A percentile compares a stretch with the other conserved stretches of the same genome.
Evolutionary conservation across 1,139 yeast genomes (phyloP).

Genomic region (Sugiyamaella novakii): DNA sequence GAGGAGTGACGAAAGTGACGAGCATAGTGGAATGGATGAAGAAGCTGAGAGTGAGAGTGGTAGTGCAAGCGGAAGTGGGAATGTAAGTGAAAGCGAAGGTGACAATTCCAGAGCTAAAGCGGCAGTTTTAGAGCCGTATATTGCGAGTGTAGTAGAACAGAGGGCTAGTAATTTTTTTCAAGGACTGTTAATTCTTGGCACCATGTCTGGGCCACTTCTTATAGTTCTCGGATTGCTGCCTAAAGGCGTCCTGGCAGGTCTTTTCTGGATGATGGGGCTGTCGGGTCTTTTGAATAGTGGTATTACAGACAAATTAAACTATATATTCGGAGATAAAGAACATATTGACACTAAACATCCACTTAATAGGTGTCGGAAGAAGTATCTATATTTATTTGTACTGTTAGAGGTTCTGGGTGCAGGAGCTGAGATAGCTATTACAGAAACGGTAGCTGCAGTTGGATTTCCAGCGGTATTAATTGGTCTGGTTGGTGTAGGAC

Average conservation of each 20-base stretch:
- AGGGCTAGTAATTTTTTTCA: conserved; percentile 81
- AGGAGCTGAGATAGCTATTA: conserved; percentile 80
- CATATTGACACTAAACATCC: conserved; percentile 41
- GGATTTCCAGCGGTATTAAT: conserved; percentile 90
- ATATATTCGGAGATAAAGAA: conserved; percentile 60
- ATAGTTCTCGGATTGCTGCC: conserved; percentile 84
- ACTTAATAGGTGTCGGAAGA: conserved; percentile 36
- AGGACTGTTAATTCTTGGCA: conserved; percentile 78
- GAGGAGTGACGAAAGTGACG: conserved; percentile 28
- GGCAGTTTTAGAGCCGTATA: conserved; percentile 31
- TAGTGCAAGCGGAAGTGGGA: conserved; percentile 1
- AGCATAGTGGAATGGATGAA: conserved; percentile 2
- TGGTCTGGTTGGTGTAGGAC: conserved; percentile 63
- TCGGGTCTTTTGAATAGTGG: conserved; percentile 72
- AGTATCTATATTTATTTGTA: conserved; percentile 57
- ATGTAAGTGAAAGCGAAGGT: neutral
- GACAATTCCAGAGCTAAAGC: conserved; percentile 9
- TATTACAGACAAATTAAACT: conserved; percentile 63
- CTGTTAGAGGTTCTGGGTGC: conserved; percentile 65
- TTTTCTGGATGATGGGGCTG: conserved; percentile 91
- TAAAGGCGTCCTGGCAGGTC: conserved; percentile 88
- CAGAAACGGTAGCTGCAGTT: conserved; percentile 86
- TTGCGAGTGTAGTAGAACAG: conserved; percentile 75
- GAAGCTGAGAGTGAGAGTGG: neutral
- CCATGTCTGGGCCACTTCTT: conserved; percentile 87